Evolutionary conservation across 441 rosid species (phyloP).

Genomic region (Raphanus hybrid): DNA sequence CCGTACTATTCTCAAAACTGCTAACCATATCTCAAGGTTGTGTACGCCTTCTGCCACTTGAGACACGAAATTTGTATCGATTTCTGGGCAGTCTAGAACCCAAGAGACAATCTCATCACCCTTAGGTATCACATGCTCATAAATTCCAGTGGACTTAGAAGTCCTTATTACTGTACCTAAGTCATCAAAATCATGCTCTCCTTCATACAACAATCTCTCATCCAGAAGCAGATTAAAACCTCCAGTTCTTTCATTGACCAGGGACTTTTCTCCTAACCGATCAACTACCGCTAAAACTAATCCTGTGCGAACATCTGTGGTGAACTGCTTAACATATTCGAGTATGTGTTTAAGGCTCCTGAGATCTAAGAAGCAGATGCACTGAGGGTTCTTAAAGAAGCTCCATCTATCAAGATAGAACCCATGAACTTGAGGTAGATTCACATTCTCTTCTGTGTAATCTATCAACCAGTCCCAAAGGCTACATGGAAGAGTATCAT

Average conservation of each 20-base stretch:
- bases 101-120: slow-evolving; percentile 1
- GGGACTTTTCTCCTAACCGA: neutral
- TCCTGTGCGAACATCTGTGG: neutral
- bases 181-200: neutral
- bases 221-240: neutral
- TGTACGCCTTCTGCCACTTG: neutral
- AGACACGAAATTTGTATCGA: neutral
- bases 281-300: neutral
- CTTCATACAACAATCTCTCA: neutral
- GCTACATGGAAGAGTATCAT: slow-evolving; percentile 3
- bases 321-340: neutral
- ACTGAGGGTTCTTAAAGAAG: neutral
- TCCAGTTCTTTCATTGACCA: neutral
- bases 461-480: neutral
- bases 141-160: neutral
- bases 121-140: neutral
- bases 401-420: neutral
- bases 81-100: neutral
- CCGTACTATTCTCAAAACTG: neutral
- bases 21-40: slow-evolving; percentile 3
- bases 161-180: neutral
- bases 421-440: neutral
- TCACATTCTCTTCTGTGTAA: neutral
- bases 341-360: neutral
- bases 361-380: neutral